Percentiles rank a stretch among this genome's conserved stretches.
phyloP scores from a whole-genome alignment of 106 monocot species.

The Acorus calamus region DNA sequence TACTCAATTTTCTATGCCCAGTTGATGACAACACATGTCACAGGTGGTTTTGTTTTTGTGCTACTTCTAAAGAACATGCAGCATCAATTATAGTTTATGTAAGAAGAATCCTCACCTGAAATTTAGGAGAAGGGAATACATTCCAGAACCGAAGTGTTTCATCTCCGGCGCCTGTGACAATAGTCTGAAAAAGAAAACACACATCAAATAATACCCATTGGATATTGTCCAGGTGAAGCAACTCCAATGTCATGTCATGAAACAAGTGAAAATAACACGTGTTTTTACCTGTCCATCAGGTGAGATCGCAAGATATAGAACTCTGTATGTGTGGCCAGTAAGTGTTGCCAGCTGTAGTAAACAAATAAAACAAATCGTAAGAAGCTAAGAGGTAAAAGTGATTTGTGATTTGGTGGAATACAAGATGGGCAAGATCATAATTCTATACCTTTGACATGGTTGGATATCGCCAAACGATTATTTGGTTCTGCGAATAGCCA shows the following conservation, averaged over 20 bases:
- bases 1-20: too few species aligned
- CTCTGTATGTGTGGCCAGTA: conserved; percentile 84
- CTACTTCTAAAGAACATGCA: too few species aligned
- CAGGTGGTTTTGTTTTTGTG: too few species aligned
- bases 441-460: conserved; percentile 73
- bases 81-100: too few species aligned
- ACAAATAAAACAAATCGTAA: not conserved
- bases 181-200: conserved; percentile 48
- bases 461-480: conserved; percentile 93
- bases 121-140: conserved; percentile 86
- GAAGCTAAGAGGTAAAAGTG: too few species aligned
- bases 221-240: not conserved
- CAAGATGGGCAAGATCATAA: too few species aligned
- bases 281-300: conserved; percentile 86
- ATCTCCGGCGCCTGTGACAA: conserved; percentile 96
- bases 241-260: not conserved
- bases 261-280: too few species aligned
- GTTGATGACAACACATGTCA: too few species aligned
- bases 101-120: conserved; percentile 33
- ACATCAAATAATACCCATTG: not conserved
- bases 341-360: conserved; percentile 77
- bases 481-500: conserved; percentile 97
- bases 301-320: conserved; percentile 88
- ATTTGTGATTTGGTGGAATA: too few species aligned
- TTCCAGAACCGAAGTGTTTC: conserved; percentile 95